phyloP scores from a whole-genome alignment of 148 eudicot species.

The Agrostemma githago region DNA sequence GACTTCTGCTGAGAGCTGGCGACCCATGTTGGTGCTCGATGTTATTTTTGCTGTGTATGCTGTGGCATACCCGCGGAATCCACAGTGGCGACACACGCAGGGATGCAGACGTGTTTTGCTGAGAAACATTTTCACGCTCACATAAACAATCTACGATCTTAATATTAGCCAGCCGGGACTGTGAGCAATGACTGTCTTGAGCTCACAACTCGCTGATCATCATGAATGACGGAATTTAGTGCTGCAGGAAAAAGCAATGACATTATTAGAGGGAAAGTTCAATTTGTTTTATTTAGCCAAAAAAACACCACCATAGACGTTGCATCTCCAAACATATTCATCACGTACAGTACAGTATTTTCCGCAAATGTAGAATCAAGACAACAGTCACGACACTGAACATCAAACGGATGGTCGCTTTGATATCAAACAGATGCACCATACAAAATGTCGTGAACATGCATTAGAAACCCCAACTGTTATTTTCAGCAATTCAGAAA shows the following conservation, averaged over 20 bases:
- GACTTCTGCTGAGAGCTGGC: constrained; percentile 50
- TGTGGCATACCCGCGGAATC: constrained; percentile 62
- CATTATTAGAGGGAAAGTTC: neutral
- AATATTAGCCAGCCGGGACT: constrained; percentile 36
- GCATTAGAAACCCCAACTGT: too few relatives aligned
- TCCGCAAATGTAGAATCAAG: too few relatives aligned
- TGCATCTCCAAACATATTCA: too few relatives aligned
- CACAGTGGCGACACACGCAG: constrained; percentile 22
- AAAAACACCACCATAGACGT: too few relatives aligned
- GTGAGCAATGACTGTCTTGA: constrained; percentile 34
- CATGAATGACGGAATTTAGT: constrained; percentile 6
- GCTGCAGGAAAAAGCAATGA: constrained; percentile 44
- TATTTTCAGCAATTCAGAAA: too few relatives aligned
- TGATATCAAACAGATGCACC: too few relatives aligned
- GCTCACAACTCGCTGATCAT: constrained; percentile 33
- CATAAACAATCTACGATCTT: constrained; percentile 39
- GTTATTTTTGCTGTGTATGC: constrained; percentile 65
- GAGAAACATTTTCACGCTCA: too few relatives aligned
- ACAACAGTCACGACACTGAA: too few relatives aligned
- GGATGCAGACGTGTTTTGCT: neutral
- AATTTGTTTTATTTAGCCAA: too few relatives aligned
- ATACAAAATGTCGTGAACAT: too few relatives aligned
- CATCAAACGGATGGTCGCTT: too few relatives aligned
- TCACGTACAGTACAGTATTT: too few relatives aligned
- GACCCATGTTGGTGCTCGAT: constrained; percentile 42